A percentile compares a stretch with the other conserved stretches of the same genome.
phyloP scores from a whole-genome alignment of 345 rosid species.

The rapeseed (Brassica napus) region DNA sequence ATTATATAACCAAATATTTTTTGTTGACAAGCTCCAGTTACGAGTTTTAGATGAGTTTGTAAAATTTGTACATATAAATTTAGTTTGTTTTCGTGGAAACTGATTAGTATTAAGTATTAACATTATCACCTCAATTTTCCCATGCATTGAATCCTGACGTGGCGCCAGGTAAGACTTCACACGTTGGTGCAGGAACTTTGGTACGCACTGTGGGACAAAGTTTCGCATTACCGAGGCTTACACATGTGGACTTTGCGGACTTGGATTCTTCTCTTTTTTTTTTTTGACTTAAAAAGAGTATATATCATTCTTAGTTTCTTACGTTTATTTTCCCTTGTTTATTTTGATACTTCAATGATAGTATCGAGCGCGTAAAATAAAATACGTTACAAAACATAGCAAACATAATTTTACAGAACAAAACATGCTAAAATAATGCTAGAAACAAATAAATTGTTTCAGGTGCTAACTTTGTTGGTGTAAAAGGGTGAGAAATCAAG shows the following conservation, averaged over 20 bases:
- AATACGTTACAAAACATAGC: background rate
- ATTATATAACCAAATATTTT: background rate
- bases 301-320: slow-evolving; percentile 16
- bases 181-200: slow-evolving; percentile 31
- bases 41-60: background rate
- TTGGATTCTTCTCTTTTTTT: slow-evolving; percentile 36
- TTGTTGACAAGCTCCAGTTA: background rate
- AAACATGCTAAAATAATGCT: background rate
- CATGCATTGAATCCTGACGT: slow-evolving; percentile 36
- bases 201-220: slow-evolving; percentile 35
- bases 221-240: slow-evolving; percentile 32
- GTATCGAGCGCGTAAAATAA: background rate
- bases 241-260: slow-evolving; percentile 38
- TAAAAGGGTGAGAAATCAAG: background rate
- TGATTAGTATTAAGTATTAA: background rate
- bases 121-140: background rate
- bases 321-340: slow-evolving; percentile 1
- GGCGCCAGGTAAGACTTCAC: slow-evolving; percentile 32
- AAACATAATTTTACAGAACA: background rate
- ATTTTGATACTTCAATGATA: background rate
- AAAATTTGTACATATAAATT: background rate
- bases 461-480: background rate
- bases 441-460: background rate
- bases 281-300: slow-evolving; percentile 16
- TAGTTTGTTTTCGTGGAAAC: background rate